Percentiles rank a stretch among this genome's conserved stretches.
phyloP scores from a whole-genome alignment of 305 asterid species.

The Euphrasia arctica region DNA sequence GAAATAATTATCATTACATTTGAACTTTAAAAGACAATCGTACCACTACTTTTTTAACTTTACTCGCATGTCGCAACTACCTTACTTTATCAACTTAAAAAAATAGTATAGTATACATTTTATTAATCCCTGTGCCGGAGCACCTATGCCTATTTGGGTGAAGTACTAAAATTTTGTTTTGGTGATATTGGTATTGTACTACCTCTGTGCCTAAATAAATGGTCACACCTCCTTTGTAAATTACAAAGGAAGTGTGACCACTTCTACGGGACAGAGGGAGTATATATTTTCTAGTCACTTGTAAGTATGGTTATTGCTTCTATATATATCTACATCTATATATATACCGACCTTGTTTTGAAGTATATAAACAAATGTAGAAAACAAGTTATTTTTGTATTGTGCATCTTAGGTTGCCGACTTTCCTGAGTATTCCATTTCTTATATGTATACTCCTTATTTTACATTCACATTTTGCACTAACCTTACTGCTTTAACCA shows the following conservation, averaged over 20 bases:
- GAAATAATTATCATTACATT: too few species aligned
- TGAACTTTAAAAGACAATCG: too few species aligned
- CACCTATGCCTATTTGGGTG: too few species aligned
- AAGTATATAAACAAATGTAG: neutral
- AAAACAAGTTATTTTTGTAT: constrained; percentile 8
- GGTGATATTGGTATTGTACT: constrained; percentile 1
- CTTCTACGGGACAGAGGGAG: too few species aligned
- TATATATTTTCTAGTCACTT: constrained; percentile 4
- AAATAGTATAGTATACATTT: too few species aligned
- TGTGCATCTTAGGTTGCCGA: neutral
- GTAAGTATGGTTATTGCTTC: constrained; percentile 2
- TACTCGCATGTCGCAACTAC: too few species aligned
- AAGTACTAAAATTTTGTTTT: constrained; percentile 2
- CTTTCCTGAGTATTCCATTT: constrained; percentile 1
- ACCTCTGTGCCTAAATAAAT: too few species aligned
- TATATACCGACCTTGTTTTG: neutral
- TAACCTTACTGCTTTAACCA: constrained; percentile 33
- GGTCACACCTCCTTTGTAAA: too few species aligned
- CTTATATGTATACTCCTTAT: constrained; percentile 5
- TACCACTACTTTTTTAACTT: too few species aligned
- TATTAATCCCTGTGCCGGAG: too few species aligned
- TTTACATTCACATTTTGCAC: constrained; percentile 17
- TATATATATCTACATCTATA: neutral
- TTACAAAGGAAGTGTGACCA: too few species aligned
- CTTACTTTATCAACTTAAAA: too few species aligned